Evolutionary conservation across 495 filamentous ascomycete species (phyloP).

Genomic region (Penicillium crystallinum): DNA sequence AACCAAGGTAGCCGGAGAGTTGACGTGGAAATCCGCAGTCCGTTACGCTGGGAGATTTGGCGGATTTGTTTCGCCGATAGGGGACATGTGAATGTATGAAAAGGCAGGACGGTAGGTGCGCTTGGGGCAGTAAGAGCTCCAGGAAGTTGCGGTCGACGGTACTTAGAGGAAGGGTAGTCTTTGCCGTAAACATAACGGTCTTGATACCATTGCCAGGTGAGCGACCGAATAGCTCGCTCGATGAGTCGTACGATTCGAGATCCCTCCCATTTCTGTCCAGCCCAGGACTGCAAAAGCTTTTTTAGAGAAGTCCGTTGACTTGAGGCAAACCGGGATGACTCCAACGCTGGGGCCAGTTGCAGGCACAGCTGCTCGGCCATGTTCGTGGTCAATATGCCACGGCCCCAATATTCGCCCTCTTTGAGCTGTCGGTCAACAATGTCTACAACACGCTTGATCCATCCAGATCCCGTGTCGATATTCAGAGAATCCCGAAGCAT

Average conservation of each 20-base stretch:
- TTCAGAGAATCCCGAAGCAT: constrained; percentile 71
- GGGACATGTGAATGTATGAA: constrained; percentile 96
- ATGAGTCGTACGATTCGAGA: constrained; percentile 79
- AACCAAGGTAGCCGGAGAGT: constrained; percentile 85
- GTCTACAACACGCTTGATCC: constrained; percentile 93
- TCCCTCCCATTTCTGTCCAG: constrained; percentile 78
- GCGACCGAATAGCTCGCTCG: constrained; percentile 72
- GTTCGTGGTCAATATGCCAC: constrained; percentile 58
- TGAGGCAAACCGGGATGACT: constrained; percentile 25
- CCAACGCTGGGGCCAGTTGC: constrained; percentile 37
- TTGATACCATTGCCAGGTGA: constrained; percentile 83
- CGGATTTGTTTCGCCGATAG: constrained; percentile 91
- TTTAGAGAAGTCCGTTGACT: constrained; percentile 33
- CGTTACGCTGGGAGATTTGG: constrained; percentile 93
- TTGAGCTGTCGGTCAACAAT: constrained; percentile 87
- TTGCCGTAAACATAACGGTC: constrained; percentile 66
- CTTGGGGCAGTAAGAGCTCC: constrained; percentile 71
- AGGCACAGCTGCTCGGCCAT: constrained; percentile 47
- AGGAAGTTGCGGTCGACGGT: constrained; percentile 73
- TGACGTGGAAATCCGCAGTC: constrained; percentile 83
- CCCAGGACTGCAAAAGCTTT: constrained; percentile 60
- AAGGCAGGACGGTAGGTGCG: constrained; percentile 94
- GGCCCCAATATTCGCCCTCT: constrained; percentile 86
- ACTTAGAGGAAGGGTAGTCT: constrained; percentile 53
- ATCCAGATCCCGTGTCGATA: constrained; percentile 59